Percentiles rank a stretch among this genome's conserved stretches.
phyloP scores from a whole-genome alignment of 495 filamentous ascomycete genomes.

The Articulospora tetracladia region DNA sequence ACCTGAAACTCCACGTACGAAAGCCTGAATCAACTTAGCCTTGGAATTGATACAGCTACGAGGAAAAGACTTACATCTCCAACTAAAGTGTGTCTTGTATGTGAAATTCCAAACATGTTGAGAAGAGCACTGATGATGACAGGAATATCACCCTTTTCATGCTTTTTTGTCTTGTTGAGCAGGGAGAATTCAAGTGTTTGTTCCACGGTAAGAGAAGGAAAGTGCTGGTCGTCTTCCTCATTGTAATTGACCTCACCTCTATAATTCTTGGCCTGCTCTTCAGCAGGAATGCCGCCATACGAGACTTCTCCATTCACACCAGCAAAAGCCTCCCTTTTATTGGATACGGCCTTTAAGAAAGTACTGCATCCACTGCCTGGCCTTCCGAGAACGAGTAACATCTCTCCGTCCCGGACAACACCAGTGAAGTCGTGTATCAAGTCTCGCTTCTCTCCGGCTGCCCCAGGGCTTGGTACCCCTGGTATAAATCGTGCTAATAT shows the following conservation, averaged over 20 bases:
- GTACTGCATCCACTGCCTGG: slow-evolving; percentile 80
- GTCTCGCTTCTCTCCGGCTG: slow-evolving; percentile 47
- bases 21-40: slow-evolving; percentile 23
- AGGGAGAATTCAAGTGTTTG: slow-evolving; percentile 74
- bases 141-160: slow-evolving; percentile 60
- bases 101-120: slow-evolving; percentile 66
- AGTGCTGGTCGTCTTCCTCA: slow-evolving; percentile 76
- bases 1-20: slow-evolving; percentile 65
- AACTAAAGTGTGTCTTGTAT: slow-evolving; percentile 63
- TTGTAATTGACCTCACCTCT: slow-evolving; percentile 83
- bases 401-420: slow-evolving; percentile 72
- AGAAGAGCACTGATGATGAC: slow-evolving; percentile 61
- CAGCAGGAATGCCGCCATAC: slow-evolving; percentile 72
- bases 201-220: slow-evolving; percentile 73
- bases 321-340: slow-evolving; percentile 62
- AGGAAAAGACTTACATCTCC: slow-evolving; percentile 47
- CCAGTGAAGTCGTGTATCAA: slow-evolving; percentile 76
- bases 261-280: slow-evolving; percentile 64
- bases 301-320: slow-evolving; percentile 66
- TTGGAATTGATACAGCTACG: slow-evolving; percentile 52
- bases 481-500: slow-evolving; percentile 65
- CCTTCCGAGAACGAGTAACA: slow-evolving; percentile 80
- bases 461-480: slow-evolving; percentile 42
- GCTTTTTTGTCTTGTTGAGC: slow-evolving; percentile 78
- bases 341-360: slow-evolving; percentile 73